Percentiles rank a stretch among this genome's conserved stretches.
phyloP scores from a whole-genome alignment of 2,329 filamentous ascomycete genomes.

The Neopestalotiopsis rosae region DNA sequence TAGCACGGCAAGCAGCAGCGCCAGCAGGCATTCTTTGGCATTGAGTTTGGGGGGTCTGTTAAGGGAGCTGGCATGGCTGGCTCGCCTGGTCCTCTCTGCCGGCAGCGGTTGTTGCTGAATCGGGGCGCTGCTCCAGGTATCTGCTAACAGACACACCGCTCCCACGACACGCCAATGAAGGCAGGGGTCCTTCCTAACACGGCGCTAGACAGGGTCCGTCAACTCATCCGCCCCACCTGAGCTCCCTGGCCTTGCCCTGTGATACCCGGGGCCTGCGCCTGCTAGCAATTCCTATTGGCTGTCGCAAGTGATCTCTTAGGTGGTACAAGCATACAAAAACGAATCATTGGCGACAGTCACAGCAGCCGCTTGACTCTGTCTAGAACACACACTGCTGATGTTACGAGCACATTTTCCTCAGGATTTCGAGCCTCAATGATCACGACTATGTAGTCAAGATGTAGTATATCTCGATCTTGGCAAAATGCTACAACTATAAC shows the following conservation, averaged over 20 bases:
- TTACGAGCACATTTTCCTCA: too few species aligned
- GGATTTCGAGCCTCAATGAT: background rate
- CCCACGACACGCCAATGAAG: background rate
- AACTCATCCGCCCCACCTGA: background rate
- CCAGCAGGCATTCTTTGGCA: background rate
- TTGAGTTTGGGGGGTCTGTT: background rate
- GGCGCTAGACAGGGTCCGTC: slow-evolving; percentile 3
- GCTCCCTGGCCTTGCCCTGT: slow-evolving; percentile 1
- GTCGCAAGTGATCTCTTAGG: background rate
- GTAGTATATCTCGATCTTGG: too few species aligned
- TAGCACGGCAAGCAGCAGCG: slow-evolving; percentile 1
- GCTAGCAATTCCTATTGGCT: background rate
- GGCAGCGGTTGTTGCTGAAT: background rate
- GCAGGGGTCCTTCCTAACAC: slow-evolving; percentile 15
- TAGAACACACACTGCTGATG: too few species aligned
- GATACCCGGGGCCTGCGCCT: background rate
- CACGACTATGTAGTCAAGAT: too few species aligned
- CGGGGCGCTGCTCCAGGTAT: background rate
- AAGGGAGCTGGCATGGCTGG: too few species aligned
- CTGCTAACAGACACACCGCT: slow-evolving; percentile 10
- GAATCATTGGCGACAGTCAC: background rate
- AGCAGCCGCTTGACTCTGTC: slow-evolving; percentile 1
- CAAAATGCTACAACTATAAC: too few species aligned
- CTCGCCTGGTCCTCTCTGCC: too few species aligned
- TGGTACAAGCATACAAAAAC: background rate